Base-by-base conservation (phyloP, 768 basidiomycete genomes). In the Rhodotorula graminis region DNA sequence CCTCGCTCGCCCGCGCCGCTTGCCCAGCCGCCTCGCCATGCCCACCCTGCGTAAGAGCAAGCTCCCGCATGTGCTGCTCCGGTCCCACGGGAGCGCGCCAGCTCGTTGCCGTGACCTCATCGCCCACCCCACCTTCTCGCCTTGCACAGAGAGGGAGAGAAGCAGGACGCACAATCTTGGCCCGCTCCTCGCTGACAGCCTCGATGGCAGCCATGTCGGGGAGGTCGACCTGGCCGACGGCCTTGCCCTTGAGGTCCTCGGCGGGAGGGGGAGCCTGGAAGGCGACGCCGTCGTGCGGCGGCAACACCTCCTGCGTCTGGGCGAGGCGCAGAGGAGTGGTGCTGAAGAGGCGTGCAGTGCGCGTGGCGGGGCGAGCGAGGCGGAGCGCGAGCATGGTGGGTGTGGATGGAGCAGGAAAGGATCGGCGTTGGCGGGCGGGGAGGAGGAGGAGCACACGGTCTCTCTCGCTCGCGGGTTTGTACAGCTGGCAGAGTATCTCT, bases 211-310 rank as follows among this genome's bases (percentile, higher is more conserved):
- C 47, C 61, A 62, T 62, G n/a, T 62, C 61, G 10, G 61, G 61
- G 47, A 62, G 23, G n/a, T 62, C 21, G 61, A 62, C 61, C 61
- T 62, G 61, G 11, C 61, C 61, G 18, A 49, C 29, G 18, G 29
- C 57, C 29, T 50, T 29, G 46, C 60, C 60, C 60, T 47, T 42
- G 15, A 23, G n/a, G 42, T 44, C 44, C n/a, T 47, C 44, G 15
- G 5, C 10, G 15, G 27, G 4, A 3, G 59, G 25, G 9, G 60
- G 42, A 6, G 40, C 40, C 8, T 9, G n/a, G 60, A 61, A 61
- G n/a, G 60, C 27, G 14, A 25, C 10, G 8, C 19, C 19, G 42
- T 46, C 16, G 27, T 21, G 25, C 21, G 42, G 25, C 21, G 60
- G n/a, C 44, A 7, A n/a, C 19, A 47, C 15, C n/a, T 46, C 44